Evolutionary conservation across 495 filamentous ascomycete genomes (phyloP).

Genomic region (Apodospora peruviana): DNA sequence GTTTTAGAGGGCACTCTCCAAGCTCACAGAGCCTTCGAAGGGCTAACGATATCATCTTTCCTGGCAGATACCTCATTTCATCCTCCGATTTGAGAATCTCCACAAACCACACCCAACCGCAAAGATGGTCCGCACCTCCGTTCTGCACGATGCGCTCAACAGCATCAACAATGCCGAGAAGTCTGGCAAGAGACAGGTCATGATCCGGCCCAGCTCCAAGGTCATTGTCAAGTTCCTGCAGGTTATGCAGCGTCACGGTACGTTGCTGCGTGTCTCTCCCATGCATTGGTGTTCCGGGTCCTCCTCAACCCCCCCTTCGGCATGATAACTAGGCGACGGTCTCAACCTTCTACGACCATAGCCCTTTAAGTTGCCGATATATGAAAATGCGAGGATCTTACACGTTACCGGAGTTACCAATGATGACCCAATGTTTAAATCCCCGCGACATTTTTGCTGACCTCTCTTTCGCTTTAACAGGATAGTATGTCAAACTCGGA

Average conservation of each 20-base stretch:
- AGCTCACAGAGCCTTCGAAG: conserved; percentile 71
- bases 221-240: conserved; percentile 98
- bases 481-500: too few species aligned
- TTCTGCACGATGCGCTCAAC: conserved; percentile 98
- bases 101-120: conserved; percentile 43
- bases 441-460: conserved; percentile 75
- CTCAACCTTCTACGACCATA: conserved; percentile 74
- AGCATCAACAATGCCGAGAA: conserved; percentile 99
- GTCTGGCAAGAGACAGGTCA: conserved; percentile 94
- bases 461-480: conserved; percentile 43
- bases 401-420: conserved; percentile 73
- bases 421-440: conserved; percentile 86
- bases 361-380: conserved; percentile 99
- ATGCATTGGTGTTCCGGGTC: neutral
- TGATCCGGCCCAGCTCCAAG: conserved; percentile 95
- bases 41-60: conserved; percentile 56
- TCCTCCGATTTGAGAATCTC: conserved; percentile 73
- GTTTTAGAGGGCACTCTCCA: conserved; percentile 81
- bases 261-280: conserved; percentile 22
- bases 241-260: conserved; percentile 99
- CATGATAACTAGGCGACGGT: conserved; percentile 99
- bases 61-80: conserved; percentile 71
- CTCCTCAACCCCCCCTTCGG: conserved; percentile 48
- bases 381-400: conserved; percentile 77
- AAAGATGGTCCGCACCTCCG: conserved; percentile 97